phyloP scores from a whole-genome alignment of 805 yeast genomes.

The Cyberlindnera saturnus region DNA sequence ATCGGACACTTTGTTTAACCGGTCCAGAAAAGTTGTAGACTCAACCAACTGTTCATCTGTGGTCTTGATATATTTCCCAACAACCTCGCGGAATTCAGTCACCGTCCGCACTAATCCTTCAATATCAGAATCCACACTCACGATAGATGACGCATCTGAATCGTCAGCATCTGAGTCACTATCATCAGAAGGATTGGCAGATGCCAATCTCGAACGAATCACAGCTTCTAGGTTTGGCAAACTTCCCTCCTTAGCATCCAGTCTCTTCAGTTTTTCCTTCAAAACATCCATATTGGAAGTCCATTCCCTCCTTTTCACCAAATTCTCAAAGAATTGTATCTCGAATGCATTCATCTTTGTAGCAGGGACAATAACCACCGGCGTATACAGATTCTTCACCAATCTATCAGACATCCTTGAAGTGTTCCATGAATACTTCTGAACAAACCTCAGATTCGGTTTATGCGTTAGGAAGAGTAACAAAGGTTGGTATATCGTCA shows the following conservation, averaged over 20 bases:
- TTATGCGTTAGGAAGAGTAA: slow-evolving; percentile 51
- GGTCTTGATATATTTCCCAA: background rate
- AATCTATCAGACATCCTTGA: slow-evolving; percentile 59
- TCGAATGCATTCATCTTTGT: slow-evolving; percentile 51
- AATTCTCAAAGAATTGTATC: slow-evolving; percentile 30
- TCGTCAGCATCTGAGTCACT: slow-evolving; percentile 1
- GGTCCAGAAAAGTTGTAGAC: slow-evolving; percentile 2
- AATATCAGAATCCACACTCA: slow-evolving; percentile 4
- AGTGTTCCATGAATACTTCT: slow-evolving; percentile 51
- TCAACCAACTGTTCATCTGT: background rate
- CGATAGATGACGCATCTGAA: slow-evolving; percentile 1
- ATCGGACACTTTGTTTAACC: slow-evolving; percentile 20
- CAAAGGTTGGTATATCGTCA: slow-evolving; percentile 55
- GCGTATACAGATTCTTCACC: slow-evolving; percentile 58
- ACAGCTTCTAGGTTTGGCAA: background rate
- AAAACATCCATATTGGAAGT: slow-evolving; percentile 4
- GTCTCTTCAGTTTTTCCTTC: slow-evolving; percentile 3
- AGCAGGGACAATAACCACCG: slow-evolving; percentile 64
- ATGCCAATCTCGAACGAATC: background rate
- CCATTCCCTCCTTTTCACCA: slow-evolving; percentile 17
- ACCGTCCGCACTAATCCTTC: background rate
- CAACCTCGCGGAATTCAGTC: background rate
- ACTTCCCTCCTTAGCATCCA: slow-evolving; percentile 6
- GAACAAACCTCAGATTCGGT: slow-evolving; percentile 35
- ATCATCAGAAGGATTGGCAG: background rate